Conservation (phyloP, 108 stramenopile genomes). For the Cyclostephanos tholiformis region DNA sequence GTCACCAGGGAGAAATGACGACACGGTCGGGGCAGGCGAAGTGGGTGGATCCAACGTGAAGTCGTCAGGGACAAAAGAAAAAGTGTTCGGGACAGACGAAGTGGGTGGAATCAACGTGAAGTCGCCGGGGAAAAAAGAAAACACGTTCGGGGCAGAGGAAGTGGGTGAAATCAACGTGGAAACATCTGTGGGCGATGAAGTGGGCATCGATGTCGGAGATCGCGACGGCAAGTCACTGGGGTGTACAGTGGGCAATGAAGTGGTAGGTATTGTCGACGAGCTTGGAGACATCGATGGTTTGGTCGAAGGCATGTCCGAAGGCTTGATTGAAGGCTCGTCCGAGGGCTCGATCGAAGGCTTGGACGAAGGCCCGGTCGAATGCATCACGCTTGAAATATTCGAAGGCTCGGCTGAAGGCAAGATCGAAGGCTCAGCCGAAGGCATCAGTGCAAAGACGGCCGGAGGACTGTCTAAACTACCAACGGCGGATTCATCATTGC, state of each 20-base stretch:
- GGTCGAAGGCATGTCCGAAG: too few species aligned
- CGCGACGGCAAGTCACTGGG: not conserved
- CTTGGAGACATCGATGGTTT: too few species aligned
- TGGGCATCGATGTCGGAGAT: not conserved
- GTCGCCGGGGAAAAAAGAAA: not conserved
- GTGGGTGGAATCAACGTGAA: not conserved
- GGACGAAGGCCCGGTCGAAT: too few species aligned
- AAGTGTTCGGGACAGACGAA: not conserved
- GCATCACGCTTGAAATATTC: too few species aligned
- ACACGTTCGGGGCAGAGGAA: not conserved
- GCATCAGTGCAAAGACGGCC: too few species aligned
- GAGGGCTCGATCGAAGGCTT: too few species aligned
- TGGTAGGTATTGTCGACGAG: not conserved
- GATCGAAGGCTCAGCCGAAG: too few species aligned
- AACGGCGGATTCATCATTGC: too few species aligned
- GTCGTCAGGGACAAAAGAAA: not conserved
- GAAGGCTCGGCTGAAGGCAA: too few species aligned
- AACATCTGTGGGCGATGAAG: not conserved
- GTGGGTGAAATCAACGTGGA: not conserved
- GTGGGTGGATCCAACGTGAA: not conserved
- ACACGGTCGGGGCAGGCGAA: not conserved
- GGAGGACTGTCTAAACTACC: too few species aligned
- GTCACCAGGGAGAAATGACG: not conserved
- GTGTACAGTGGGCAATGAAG: not conserved
- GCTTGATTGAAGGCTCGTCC: too few species aligned